Evolutionary conservation across 2,329 filamentous ascomycete genomes (phyloP).

Genomic region (Ophiostoma ips): DNA sequence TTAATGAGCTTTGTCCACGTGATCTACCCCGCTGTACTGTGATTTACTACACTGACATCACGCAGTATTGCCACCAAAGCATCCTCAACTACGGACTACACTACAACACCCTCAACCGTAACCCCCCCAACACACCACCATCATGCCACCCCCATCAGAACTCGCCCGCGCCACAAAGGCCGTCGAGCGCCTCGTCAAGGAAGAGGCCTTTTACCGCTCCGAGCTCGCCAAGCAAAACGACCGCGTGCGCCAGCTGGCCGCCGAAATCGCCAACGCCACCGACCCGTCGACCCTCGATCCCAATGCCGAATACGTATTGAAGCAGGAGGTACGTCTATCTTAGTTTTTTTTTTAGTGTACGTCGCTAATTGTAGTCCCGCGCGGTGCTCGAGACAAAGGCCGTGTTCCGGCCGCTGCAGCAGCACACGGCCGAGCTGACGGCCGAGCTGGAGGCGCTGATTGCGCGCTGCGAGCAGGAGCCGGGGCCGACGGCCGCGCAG

Average conservation of each 20-base stretch:
- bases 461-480: conserved; percentile 42
- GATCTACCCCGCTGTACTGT: too few relatives aligned
- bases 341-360: not conserved
- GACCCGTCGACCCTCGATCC: conserved; percentile 42
- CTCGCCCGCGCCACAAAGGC: conserved; percentile 69
- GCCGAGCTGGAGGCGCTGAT: conserved; percentile 63
- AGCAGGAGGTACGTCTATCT: conserved; percentile 58
- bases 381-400: conserved; percentile 79
- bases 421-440: conserved; percentile 58
- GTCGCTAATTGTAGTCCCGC: conserved; percentile 43
- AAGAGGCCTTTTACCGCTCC: conserved; percentile 80
- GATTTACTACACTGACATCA: too few relatives aligned
- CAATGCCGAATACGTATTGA: conserved; percentile 66
- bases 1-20: too few relatives aligned
- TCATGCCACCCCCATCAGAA: conserved; percentile 63
- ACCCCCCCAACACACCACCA: not conserved
- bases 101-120: not conserved
- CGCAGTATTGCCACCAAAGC: not conserved
- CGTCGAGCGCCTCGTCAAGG: conserved; percentile 75
- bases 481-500: conserved; percentile 16
- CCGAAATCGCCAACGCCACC: conserved; percentile 34
- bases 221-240: conserved; percentile 65
- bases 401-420: conserved; percentile 58
- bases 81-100: not conserved
- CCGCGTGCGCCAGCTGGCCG: conserved; percentile 54